Conservation (phyloP, 2,329 filamentous ascomycete species). For the Fulvia fulva region DNA sequence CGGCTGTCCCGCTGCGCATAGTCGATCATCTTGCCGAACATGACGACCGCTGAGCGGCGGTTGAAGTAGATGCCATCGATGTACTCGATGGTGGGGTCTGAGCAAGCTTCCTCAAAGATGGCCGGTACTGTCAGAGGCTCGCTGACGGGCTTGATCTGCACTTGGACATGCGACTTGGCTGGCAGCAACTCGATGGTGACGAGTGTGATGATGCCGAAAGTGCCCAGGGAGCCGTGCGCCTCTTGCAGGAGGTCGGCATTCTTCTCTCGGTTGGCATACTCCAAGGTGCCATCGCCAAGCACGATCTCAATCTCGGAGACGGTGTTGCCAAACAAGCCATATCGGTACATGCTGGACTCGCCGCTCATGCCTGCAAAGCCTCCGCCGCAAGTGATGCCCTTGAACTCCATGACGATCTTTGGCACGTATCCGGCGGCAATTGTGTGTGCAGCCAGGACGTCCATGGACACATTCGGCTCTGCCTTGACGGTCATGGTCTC, state of each 20-base stretch:
- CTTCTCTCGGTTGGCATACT: slow-evolving; percentile 52
- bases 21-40: slow-evolving; percentile 44
- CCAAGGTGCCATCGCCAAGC: slow-evolving; percentile 56
- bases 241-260: slow-evolving; percentile 61
- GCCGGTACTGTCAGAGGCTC: slow-evolving; percentile 42
- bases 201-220: slow-evolving; percentile 62
- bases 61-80: slow-evolving; percentile 51
- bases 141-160: slow-evolving; percentile 44
- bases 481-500: slow-evolving; percentile 56
- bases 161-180: slow-evolving; percentile 48
- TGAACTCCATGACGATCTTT: slow-evolving; percentile 67
- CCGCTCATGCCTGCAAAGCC: slow-evolving; percentile 65
- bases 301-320: slow-evolving; percentile 63
- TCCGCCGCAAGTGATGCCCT: slow-evolving; percentile 67
- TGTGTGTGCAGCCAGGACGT: slow-evolving; percentile 56
- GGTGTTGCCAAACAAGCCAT: slow-evolving; percentile 63
- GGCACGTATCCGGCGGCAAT: slow-evolving; percentile 56
- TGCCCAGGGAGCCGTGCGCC: slow-evolving; percentile 63
- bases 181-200: slow-evolving; percentile 46
- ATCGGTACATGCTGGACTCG: slow-evolving; percentile 65
- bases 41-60: slow-evolving; percentile 39
- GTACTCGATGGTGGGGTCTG: slow-evolving; percentile 43
- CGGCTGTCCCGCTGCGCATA: slow-evolving; percentile 7
- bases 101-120: slow-evolving; percentile 37
- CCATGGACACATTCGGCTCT: slow-evolving; percentile 69